Conservation (phyloP, 1,284 basidiomycete genomes). For the Trametes sp. region DNA sequence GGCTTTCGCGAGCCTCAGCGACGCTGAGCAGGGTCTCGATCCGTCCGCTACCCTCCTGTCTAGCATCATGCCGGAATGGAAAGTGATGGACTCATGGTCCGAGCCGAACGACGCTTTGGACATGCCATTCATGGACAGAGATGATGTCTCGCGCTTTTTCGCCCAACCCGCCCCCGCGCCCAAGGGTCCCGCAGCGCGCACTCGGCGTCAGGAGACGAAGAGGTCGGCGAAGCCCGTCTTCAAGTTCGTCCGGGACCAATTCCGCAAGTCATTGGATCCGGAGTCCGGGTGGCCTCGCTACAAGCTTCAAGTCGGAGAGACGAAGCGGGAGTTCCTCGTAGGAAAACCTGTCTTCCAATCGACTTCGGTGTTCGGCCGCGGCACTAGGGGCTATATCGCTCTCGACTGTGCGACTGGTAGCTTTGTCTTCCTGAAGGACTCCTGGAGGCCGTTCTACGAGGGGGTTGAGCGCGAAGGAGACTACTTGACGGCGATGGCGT, state of each 20-base stretch:
- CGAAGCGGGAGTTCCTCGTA: too few species aligned
- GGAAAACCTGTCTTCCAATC: neutral
- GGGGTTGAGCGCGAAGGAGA: slow-evolving; percentile 5
- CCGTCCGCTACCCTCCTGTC: neutral
- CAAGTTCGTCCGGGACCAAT: too few species aligned
- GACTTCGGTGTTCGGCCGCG: slow-evolving; percentile 9
- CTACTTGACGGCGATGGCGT: neutral
- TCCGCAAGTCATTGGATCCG: too few species aligned
- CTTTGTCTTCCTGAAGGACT: slow-evolving; percentile 22
- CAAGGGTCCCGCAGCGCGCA: neutral
- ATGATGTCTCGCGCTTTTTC: neutral
- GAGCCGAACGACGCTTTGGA: neutral
- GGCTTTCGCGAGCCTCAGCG: neutral
- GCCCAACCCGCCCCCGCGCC: neutral
- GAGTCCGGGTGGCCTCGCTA: too few species aligned
- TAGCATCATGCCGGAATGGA: neutral
- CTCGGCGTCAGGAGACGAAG: slow-evolving; percentile 7
- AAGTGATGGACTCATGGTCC: neutral
- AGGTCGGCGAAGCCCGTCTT: too few species aligned
- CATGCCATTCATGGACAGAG: neutral
- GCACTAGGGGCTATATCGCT: slow-evolving; percentile 17
- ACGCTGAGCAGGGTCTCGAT: neutral
- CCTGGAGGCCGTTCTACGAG: slow-evolving; percentile 12
- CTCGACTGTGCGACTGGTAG: neutral
- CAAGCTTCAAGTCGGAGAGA: too few species aligned